Conservation (phyloP, 805 yeast species). For the Clavispora santaluciae region DNA sequence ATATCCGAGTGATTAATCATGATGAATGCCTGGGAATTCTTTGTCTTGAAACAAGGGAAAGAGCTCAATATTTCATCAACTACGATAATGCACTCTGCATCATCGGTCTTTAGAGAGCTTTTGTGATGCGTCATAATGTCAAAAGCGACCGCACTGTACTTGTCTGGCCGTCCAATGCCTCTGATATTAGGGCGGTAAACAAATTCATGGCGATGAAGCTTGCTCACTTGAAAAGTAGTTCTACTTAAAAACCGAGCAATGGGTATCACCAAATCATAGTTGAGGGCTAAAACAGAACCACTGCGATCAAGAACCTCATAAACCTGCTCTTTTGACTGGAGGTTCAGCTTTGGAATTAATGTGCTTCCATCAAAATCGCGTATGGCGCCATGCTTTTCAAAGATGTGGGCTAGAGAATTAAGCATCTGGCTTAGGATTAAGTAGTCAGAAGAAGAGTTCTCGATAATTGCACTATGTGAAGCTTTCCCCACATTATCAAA, state of each 20-base stretch:
- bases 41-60: constrained; percentile 60
- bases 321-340: constrained; percentile 56
- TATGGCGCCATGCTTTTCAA: constrained; percentile 81
- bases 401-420: constrained; percentile 56
- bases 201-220: constrained; percentile 69
- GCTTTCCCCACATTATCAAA: constrained; percentile 52
- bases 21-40: constrained; percentile 48
- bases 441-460: constrained; percentile 37
- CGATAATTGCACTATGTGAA: constrained; percentile 22
- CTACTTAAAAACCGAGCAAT: constrained; percentile 81
- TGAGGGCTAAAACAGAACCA: constrained; percentile 84
- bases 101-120: constrained; percentile 29
- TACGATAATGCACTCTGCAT: constrained; percentile 85
- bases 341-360: constrained; percentile 77
- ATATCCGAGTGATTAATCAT: constrained; percentile 79
- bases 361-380: constrained; percentile 61
- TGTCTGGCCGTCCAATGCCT: constrained; percentile 64
- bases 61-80: constrained; percentile 64
- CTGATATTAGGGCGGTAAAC: constrained; percentile 67
- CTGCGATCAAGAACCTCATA: constrained; percentile 80
- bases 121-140: constrained; percentile 61
- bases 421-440: constrained; percentile 58
- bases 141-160: constrained; percentile 79
- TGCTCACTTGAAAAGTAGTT: constrained; percentile 44
- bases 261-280: constrained; percentile 86